Evolutionary conservation across 352 stramenopile genomes (phyloP).

Genomic region (Phytophthora nicotianae): DNA sequence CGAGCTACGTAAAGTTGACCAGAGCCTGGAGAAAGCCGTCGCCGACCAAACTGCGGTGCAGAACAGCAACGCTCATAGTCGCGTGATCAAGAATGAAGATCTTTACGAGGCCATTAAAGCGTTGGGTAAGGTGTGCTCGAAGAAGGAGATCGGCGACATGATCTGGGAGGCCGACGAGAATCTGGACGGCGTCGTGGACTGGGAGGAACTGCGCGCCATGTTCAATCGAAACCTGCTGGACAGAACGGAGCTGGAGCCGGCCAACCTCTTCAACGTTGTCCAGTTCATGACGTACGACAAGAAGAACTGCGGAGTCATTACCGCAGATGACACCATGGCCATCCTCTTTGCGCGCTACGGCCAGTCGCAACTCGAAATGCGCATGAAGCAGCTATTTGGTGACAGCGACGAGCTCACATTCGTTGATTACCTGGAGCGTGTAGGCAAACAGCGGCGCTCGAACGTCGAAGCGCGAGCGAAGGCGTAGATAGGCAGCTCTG

Average conservation of each 20-base stretch:
- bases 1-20: constrained; percentile 74
- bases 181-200: constrained; percentile 94
- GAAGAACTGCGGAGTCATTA: constrained; percentile 94
- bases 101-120: constrained; percentile 93
- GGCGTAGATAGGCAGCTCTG: constrained; percentile 28
- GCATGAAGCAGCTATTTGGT: constrained; percentile 92
- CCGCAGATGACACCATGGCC: constrained; percentile 98
- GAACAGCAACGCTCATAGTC: constrained; percentile 43
- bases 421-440: constrained; percentile 79
- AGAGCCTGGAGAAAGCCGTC: constrained; percentile 52
- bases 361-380: constrained; percentile 87
- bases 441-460: constrained; percentile 72
- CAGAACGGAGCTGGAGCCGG: constrained; percentile 94
- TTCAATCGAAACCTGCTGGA: constrained; percentile 97
- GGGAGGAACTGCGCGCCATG: constrained; percentile 96
- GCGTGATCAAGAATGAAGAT: constrained; percentile 92
- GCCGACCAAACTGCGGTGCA: constrained; percentile 62
- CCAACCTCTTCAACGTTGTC: constrained; percentile 96
- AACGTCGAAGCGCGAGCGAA: constrained; percentile 63
- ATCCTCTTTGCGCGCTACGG: constrained; percentile 96
- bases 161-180: constrained; percentile 99
- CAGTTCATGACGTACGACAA: constrained; percentile 98
- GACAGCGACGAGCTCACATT: constrained; percentile 86
- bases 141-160: constrained; percentile 97
- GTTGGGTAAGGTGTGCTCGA: constrained; percentile 91